Evolutionary conservation across 2,329 filamentous ascomycete species (phyloP).

Genomic region (Fusarium sp.): DNA sequence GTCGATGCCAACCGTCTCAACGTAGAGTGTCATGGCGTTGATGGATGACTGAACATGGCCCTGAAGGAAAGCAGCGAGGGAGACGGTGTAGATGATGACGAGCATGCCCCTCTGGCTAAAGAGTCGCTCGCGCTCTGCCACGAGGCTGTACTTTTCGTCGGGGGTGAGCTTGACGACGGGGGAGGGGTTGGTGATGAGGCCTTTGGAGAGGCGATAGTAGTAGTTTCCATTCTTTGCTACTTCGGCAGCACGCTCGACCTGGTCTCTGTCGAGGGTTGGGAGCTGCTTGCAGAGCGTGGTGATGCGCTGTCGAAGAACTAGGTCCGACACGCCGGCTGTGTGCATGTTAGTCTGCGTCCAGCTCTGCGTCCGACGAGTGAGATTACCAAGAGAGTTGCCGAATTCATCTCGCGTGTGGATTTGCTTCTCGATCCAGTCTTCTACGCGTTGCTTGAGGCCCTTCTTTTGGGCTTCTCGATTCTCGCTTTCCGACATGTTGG

Average conservation of each 20-base stretch:
- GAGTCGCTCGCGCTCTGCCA: conserved; percentile 46
- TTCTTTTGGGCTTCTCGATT: neutral
- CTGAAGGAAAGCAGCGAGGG: conserved; percentile 54
- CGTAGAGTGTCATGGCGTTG: conserved; percentile 50
- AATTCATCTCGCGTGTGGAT: conserved; percentile 22
- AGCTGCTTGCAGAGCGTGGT: conserved; percentile 7
- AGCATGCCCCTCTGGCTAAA: conserved; percentile 32
- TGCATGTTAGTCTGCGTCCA: neutral
- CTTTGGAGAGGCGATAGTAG: conserved; percentile 20
- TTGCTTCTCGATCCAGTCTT: conserved; percentile 13
- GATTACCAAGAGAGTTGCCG: conserved; percentile 10
- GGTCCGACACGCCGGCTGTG: conserved; percentile 15
- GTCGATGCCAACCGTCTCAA: conserved; percentile 22
- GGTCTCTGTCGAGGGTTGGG: neutral
- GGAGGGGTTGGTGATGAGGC: neutral
- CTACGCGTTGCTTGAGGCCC: neutral
- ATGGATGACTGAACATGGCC: conserved; percentile 55
- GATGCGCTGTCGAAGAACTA: neutral
- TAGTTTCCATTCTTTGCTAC: conserved; percentile 18
- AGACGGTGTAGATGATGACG: conserved; percentile 46
- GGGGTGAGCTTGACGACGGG: conserved; percentile 2
- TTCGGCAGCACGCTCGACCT: conserved; percentile 19
- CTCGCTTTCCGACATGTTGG: conserved; percentile 4
- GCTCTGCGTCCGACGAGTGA: neutral
- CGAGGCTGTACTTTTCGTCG: conserved; percentile 5